Evolutionary conservation across 768 basidiomycete genomes (phyloP).

Genomic region (Termitomyces sp.): DNA sequence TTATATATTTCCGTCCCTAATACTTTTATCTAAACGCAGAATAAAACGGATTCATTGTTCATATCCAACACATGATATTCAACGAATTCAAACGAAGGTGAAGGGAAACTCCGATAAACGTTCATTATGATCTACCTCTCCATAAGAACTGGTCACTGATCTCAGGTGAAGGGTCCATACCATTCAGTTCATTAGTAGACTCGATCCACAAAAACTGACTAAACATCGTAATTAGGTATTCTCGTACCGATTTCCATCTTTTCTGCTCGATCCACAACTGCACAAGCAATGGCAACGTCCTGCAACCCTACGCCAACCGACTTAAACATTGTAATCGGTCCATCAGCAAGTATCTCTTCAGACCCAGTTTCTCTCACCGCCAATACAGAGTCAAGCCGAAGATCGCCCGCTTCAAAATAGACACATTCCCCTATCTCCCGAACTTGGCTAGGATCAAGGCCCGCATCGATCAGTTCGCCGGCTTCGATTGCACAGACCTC

Average conservation of each 20-base stretch:
- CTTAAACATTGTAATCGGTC: slow-evolving; percentile 66
- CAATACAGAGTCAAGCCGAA: neutral
- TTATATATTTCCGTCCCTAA: neutral
- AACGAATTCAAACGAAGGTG: too few species aligned
- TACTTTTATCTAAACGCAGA: neutral
- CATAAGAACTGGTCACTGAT: too few species aligned
- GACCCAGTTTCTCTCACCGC: slow-evolving; percentile 4
- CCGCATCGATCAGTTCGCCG: slow-evolving; percentile 73
- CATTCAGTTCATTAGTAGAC: too few species aligned
- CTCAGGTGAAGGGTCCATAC: too few species aligned
- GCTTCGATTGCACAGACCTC: slow-evolving; percentile 73
- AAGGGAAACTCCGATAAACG: too few species aligned
- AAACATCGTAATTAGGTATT: slow-evolving; percentile 43
- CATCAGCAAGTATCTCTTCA: neutral
- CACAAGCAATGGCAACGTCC: slow-evolving; percentile 77
- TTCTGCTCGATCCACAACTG: slow-evolving; percentile 63
- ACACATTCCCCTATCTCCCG: slow-evolving; percentile 73
- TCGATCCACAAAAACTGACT: neutral
- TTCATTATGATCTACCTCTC: too few species aligned
- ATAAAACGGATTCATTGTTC: neutral
- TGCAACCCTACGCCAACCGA: slow-evolving; percentile 87
- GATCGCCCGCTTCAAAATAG: slow-evolving; percentile 13
- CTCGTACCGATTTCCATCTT: slow-evolving; percentile 47
- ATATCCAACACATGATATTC: too few species aligned
- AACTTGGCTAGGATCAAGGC: slow-evolving; percentile 35